Conservation (phyloP, 2,329 filamentous ascomycete species). For the Ceratocystis cubensis region DNA sequence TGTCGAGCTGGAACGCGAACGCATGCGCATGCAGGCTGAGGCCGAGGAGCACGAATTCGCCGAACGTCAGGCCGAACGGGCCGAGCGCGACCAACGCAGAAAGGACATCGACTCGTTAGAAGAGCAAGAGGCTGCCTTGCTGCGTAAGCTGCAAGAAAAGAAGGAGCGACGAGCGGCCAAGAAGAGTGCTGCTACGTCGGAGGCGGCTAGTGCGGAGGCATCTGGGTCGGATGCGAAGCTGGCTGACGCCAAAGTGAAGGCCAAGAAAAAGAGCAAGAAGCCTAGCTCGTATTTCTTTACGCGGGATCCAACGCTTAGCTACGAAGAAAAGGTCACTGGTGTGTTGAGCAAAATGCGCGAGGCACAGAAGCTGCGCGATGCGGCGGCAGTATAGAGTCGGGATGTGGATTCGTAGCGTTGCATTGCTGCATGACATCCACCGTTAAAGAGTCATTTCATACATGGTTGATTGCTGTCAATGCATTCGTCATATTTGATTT, state of each 20-base stretch:
- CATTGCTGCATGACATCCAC: not conserved
- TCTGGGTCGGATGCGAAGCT: constrained; percentile 13
- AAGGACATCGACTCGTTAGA: constrained; percentile 26
- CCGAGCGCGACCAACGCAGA: constrained; percentile 25
- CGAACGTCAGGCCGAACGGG: constrained; percentile 1
- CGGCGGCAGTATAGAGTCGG: constrained; percentile 22
- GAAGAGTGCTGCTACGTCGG: constrained; percentile 23
- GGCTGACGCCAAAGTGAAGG: constrained; percentile 3
- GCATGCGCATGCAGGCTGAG: constrained; percentile 27
- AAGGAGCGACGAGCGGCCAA: constrained; percentile 31
- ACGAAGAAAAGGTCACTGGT: constrained; percentile 22
- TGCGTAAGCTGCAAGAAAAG: constrained; percentile 21
- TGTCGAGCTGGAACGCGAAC: constrained; percentile 31
- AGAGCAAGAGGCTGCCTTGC: constrained; percentile 24
- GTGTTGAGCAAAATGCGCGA: constrained; percentile 31
- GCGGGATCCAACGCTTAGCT: constrained; percentile 20
- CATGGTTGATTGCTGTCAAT: not conserved
- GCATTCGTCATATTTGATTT: not conserved
- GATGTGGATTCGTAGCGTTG: not conserved
- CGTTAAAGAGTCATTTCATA: not conserved
- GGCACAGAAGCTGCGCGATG: constrained; percentile 28
- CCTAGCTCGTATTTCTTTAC: constrained; percentile 20
- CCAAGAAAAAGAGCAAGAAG: constrained; percentile 19
- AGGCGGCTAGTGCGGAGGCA: constrained; percentile 18
- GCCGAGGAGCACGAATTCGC: constrained; percentile 25